Evolutionary conservation across 805 yeast species (phyloP), one percentile per base, ranked within the genome.

Genomic region (Starmerella bombi): DNA sequence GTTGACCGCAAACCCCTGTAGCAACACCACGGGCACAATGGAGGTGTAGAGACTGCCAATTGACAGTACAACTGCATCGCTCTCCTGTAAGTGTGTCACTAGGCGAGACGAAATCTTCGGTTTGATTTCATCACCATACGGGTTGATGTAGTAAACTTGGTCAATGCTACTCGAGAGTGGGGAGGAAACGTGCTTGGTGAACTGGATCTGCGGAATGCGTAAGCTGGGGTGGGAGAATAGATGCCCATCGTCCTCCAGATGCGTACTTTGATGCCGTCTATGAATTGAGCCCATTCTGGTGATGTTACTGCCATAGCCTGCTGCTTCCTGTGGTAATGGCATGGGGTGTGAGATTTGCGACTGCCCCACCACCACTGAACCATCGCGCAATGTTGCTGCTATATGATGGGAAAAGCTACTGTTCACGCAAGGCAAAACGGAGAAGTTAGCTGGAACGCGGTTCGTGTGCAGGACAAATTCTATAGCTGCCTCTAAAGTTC

Each of bases 1-100:
- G 20, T 27, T 16, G 3, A 19, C 33, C 10, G 41, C 48, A 28
- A 48, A 44, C 2, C 93, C 93, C 38, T 73, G 73, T 3, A 83
- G 62, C 7, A 83, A 70, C 5, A 84, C 60, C 0, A 84, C 75
- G 0, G 97, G 96, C 3, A 84, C 61, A 5, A 80, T 74, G 37
- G 94, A 81, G 0, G 97, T 86, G 78, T 81, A 80, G 28, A 86
- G 63, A 1, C 93, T 80, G 1, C 97, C 96, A 41, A 86, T 80
- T 0, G 93, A 80, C 54, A 76, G 82, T 0, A 86, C 63, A 0
- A 85, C 61, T 12, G 71, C 64, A 28, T 76, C 70, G 0, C 82
- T 63, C 5, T 35, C 32, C 17, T 64, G 52, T 3, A 84, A 55
- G 19, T 70, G 64, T 1, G 70, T 58, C 2, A 73, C 55, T 0